These are phyloP conservation scores for Triangularia setosa DNA, from an alignment of 2,329 filamentous ascomycete genomes.

Conservation along the genomic window DNA sequence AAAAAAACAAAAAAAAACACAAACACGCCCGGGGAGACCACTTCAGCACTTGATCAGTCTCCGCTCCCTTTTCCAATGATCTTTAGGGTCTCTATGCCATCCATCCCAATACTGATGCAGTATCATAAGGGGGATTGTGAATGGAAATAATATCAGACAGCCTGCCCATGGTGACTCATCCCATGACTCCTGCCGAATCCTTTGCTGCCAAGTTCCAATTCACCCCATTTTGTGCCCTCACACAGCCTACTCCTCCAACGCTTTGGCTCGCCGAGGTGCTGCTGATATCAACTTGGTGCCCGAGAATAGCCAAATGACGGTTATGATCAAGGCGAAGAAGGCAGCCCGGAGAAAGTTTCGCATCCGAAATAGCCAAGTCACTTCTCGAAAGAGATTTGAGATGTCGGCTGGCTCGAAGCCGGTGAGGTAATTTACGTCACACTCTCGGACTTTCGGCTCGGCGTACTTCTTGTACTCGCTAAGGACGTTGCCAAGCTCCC, in stretches of 20 bases:
- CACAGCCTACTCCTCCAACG: background rate
- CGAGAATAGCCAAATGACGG: conserved; percentile 42
- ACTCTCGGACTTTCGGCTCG: conserved; percentile 55
- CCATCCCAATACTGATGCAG: conserved; percentile 8
- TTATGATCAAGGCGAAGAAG: conserved; percentile 40
- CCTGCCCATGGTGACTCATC: background rate
- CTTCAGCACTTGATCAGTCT: conserved; percentile 53
- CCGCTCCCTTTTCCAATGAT: conserved; percentile 17
- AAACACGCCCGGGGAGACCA: conserved; percentile 45
- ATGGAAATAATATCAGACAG: conserved; percentile 2
- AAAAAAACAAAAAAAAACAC: conserved; percentile 30
- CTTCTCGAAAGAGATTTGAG: conserved; percentile 29
- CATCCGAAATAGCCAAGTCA: conserved; percentile 26
- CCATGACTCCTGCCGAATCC: background rate
- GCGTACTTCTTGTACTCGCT: conserved; percentile 71
- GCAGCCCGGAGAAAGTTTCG: conserved; percentile 41
- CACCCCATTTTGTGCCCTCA: background rate
- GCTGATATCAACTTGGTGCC: conserved; percentile 30
- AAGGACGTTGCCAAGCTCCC: conserved; percentile 59
- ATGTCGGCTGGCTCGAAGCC: conserved; percentile 44
- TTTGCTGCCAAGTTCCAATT: background rate
- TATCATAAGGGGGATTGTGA: conserved; percentile 5
- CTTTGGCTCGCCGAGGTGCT: background rate
- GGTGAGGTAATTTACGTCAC: conserved; percentile 56
- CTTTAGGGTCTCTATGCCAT: background rate